Base-by-base conservation (phyloP, 139 green algal species). In the Monoraphidium neglectum region DNA sequence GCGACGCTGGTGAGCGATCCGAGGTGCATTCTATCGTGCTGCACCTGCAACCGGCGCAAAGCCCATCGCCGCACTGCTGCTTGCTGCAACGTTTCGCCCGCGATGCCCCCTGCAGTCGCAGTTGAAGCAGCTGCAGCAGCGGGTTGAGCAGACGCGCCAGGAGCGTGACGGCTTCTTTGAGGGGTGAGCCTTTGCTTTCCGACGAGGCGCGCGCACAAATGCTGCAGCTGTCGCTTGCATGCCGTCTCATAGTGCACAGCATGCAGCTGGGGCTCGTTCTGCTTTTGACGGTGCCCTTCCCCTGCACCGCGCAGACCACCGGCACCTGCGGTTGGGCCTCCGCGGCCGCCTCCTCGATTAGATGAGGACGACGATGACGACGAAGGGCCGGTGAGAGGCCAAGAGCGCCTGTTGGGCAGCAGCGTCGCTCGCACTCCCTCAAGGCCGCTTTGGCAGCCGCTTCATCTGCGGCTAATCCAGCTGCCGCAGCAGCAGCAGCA, bases 41-140 rank as follows among this genome's bases (percentile, higher is more conserved):
- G 68, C 33, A 12, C 68, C 53, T 66, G 18, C 18, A 66, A 28
- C 32, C 32, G 51, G 43, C 3, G 60, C 16, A 24, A 1, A 33
- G n/a, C 33, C 47, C 33, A 4, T 36, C 43, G 30, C 60, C 24
- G 16, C 30, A 2, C 33, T 54, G 4, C 60, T 35, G 23, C 35
- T 35, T 18, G 26, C 5, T 2, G 36, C 65, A n/a, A n/a, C 36
- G 37, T 12, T 26, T 46, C 43, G 54, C 60, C 62, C 24, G 8
- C 64, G 4, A 38, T 18, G 10, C 63, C 26, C 21, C 38, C 26
- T 71, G 72, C 83, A 91, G 84, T 84, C 72, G 0, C 60, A 79
- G 26, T 49, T 90, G 60, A 37, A 49, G 12, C 65, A 84, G 30
- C 68, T 83, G 3, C 78, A 86, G 21, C 56, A 57, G 24, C 53